Evolutionary conservation across 768 basidiomycete species (phyloP).

Genomic region (Lentinula detonsa): DNA sequence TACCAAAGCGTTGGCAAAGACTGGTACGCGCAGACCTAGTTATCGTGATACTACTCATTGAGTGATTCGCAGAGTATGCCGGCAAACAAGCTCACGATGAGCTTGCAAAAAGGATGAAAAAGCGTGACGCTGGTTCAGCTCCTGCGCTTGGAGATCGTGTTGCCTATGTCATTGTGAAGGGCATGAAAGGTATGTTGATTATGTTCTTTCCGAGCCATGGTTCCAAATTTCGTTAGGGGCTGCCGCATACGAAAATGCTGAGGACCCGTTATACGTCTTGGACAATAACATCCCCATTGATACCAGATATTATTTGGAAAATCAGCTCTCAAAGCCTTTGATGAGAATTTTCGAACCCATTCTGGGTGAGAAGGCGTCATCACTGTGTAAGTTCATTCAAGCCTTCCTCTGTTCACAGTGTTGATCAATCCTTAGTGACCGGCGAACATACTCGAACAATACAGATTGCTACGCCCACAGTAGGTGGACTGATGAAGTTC

Average conservation of each 20-base stretch:
- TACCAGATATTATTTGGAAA: constrained; percentile 96
- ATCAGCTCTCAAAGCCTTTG: constrained; percentile 94
- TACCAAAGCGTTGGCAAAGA: constrained; percentile 92
- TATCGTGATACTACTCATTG: neutral
- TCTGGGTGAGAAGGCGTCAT: constrained; percentile 84
- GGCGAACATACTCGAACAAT: constrained; percentile 96
- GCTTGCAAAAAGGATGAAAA: constrained; percentile 91
- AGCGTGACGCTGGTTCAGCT: constrained; percentile 95
- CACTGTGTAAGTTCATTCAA: constrained; percentile 53
- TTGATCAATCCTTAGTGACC: constrained; percentile 51
- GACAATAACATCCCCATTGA: constrained; percentile 99
- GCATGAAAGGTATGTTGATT: constrained; percentile 68
- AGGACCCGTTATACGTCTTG: constrained; percentile 94
- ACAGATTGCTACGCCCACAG: constrained; percentile 92
- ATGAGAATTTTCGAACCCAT: constrained; percentile 99
- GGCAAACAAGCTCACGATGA: constrained; percentile 97
- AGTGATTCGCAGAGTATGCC: constrained; percentile 61
- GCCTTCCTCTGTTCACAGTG: constrained; percentile 8
- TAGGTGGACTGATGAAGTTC: constrained; percentile 98
- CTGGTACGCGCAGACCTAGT: constrained; percentile 37
- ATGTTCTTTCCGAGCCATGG: neutral
- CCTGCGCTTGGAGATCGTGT: constrained; percentile 98
- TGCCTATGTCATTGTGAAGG: constrained; percentile 97
- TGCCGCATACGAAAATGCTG: constrained; percentile 97
- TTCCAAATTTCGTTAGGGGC: constrained; percentile 49